Conservation (phyloP, 169 alveolate genomes). For the Cryptosporidium ubiquitum region DNA sequence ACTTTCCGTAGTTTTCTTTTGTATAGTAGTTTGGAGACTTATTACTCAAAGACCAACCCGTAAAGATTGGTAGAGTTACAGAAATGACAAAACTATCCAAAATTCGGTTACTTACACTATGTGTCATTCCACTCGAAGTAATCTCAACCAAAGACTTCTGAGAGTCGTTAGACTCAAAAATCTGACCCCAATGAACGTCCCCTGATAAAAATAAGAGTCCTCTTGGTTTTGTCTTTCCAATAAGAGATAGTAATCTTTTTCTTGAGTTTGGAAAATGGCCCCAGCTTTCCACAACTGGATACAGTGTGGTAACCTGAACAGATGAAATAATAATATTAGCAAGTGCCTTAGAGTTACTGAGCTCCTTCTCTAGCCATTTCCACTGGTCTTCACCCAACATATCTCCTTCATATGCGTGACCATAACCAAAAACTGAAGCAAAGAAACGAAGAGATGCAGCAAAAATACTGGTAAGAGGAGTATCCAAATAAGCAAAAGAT, state of each 20-base stretch:
- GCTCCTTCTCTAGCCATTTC: conserved; percentile 89
- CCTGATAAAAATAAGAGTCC: conserved; percentile 86
- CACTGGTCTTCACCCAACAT: conserved; percentile 90
- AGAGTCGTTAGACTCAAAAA: conserved; percentile 61
- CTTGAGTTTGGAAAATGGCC: conserved; percentile 84
- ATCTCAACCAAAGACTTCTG: conserved; percentile 58
- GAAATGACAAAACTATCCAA: conserved; percentile 23
- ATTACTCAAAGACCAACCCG: conserved; percentile 25
- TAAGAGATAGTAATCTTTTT: conserved; percentile 77
- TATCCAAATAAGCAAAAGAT: conserved; percentile 29
- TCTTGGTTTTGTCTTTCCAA: conserved; percentile 82
- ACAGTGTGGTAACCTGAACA: conserved; percentile 82
- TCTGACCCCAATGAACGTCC: conserved; percentile 84
- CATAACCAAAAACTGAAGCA: conserved; percentile 47
- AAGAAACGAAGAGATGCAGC: conserved; percentile 52
- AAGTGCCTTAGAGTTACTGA: conserved; percentile 85
- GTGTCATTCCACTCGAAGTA: conserved; percentile 80
- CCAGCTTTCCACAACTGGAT: conserved; percentile 83
- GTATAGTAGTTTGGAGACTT: conserved; percentile 38
- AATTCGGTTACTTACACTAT: conserved; percentile 48
- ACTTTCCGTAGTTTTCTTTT: conserved; percentile 73
- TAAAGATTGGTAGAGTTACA: conserved; percentile 35
- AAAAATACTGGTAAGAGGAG: conserved; percentile 39
- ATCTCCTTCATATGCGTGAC: conserved; percentile 83
- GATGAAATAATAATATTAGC: conserved; percentile 89